A percentile compares a stretch with the other conserved stretches of the same genome.
phyloP scores from a whole-genome alignment of 495 filamentous ascomycete species.

The Neurospora sp. region DNA sequence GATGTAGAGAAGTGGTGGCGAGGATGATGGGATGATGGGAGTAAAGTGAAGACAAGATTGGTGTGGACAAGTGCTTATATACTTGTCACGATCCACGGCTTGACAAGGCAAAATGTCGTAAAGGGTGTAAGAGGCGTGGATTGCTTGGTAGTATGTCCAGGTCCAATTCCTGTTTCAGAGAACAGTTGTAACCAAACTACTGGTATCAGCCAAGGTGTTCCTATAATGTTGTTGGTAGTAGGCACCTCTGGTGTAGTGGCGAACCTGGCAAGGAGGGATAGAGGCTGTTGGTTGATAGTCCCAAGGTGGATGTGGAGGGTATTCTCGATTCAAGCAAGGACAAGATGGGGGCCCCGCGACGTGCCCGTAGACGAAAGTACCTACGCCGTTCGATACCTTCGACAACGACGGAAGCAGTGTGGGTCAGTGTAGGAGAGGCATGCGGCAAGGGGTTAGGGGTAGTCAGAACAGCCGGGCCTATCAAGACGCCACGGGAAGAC shows the following conservation, averaged over 20 bases:
- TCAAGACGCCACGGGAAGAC: background rate
- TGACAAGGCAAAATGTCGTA: background rate
- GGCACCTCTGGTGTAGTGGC: background rate
- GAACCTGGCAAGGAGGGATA: background rate
- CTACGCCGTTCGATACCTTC: background rate
- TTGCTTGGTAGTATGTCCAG: background rate
- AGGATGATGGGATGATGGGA: background rate
- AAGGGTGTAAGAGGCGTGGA: background rate
- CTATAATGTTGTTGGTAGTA: background rate
- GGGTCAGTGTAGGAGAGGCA: background rate
- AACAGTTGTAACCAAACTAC: background rate
- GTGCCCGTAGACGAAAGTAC: background rate
- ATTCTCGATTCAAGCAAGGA: background rate
- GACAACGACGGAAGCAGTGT: background rate
- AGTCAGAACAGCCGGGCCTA: background rate
- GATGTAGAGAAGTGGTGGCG: background rate
- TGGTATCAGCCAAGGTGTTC: background rate
- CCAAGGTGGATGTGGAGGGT: background rate
- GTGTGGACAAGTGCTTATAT: background rate
- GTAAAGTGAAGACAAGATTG: background rate
- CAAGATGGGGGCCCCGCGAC: background rate
- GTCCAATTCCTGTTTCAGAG: background rate
- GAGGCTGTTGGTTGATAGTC: background rate
- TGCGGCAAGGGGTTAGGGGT: background rate
- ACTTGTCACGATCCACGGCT: background rate